A percentile compares a stretch with the other conserved stretches of the same genome.
phyloP scores from a whole-genome alignment of 148 eudicot genomes.

The Talinum fruticosum region DNA sequence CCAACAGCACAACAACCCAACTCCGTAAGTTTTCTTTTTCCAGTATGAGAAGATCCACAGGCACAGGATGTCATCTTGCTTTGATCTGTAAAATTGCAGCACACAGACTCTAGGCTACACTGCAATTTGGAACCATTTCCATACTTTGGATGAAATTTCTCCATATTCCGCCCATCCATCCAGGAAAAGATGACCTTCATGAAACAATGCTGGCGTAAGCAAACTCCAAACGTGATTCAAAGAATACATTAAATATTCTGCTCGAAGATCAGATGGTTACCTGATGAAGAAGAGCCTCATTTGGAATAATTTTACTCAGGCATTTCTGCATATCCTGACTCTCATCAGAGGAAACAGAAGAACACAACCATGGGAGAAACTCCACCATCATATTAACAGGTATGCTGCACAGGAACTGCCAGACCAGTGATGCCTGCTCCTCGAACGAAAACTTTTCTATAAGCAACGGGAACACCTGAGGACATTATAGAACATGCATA shows the following conservation, averaged over 20 bases:
- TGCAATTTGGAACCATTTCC: slow-evolving; percentile 40
- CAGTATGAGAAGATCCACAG: slow-evolving; percentile 50
- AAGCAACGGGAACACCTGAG: slow-evolving; percentile 89
- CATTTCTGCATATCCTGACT: slow-evolving; percentile 85
- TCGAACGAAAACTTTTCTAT: slow-evolving; percentile 90
- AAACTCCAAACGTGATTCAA: slow-evolving; percentile 13
- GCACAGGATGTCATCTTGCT: slow-evolving; percentile 41
- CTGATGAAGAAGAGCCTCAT: slow-evolving; percentile 92
- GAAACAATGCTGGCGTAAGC: slow-evolving; percentile 21
- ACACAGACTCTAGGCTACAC: slow-evolving; percentile 32
- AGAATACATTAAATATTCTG: background rate
- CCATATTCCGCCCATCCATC: slow-evolving; percentile 73
- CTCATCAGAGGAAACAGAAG: slow-evolving; percentile 78
- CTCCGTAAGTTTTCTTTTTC: slow-evolving; percentile 45
- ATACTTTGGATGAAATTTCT: slow-evolving; percentile 29
- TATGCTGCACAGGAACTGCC: slow-evolving; percentile 97
- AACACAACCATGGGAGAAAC: slow-evolving; percentile 96
- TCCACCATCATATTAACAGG: slow-evolving; percentile 98
- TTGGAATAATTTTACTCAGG: slow-evolving; percentile 73
- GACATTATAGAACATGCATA: slow-evolving; percentile 17
- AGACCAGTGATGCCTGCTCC: slow-evolving; percentile 92
- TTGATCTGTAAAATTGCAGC: slow-evolving; percentile 33
- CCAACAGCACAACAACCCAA: slow-evolving; percentile 32
- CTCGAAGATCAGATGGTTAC: slow-evolving; percentile 32
- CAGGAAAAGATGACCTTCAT: slow-evolving; percentile 82